Conservation (phyloP, 2,329 filamentous ascomycete species). For the Huntiella decipiens region DNA sequence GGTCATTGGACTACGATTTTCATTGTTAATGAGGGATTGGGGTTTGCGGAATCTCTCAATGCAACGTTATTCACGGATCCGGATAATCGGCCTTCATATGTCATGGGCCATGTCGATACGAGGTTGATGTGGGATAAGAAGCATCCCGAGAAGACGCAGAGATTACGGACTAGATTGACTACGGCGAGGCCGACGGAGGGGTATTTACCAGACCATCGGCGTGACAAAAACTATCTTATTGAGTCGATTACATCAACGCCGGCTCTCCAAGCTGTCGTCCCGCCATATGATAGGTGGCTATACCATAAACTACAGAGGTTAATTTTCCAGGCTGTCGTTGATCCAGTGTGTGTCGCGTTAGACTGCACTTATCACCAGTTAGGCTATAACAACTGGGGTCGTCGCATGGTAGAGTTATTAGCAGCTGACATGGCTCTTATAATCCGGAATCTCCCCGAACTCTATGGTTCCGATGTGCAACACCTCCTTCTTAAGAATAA, state of each 20-base stretch:
- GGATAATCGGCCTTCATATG: conserved; percentile 49
- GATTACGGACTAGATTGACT: conserved; percentile 18
- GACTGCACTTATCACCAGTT: conserved; percentile 58
- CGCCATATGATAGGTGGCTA: conserved; percentile 36
- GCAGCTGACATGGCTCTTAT: conserved; percentile 57
- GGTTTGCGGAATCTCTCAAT: conserved; percentile 63
- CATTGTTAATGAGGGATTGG: conserved; percentile 66
- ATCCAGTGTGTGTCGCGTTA: conserved; percentile 63
- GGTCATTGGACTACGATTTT: conserved; percentile 50
- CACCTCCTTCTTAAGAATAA: conserved; percentile 36
- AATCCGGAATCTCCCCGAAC: conserved; percentile 55
- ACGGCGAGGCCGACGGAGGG: conserved; percentile 6
- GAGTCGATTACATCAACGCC: conserved; percentile 8
- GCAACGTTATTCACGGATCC: conserved; percentile 49
- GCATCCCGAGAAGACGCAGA: conserved; percentile 11
- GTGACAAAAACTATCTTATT: conserved; percentile 6
- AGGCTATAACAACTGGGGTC: conserved; percentile 44
- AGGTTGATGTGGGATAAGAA: conserved; percentile 24
- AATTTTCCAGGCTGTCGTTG: conserved; percentile 56
- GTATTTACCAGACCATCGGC: conserved; percentile 5
- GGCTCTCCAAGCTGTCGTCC: conserved; percentile 10
- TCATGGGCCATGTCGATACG: conserved; percentile 45
- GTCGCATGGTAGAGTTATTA: conserved; percentile 48
- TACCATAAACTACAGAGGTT: conserved; percentile 61
- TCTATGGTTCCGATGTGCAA: conserved; percentile 40